Base-by-base conservation (phyloP, 352 stramenopile species). In the Peronospora destructor region DNA sequence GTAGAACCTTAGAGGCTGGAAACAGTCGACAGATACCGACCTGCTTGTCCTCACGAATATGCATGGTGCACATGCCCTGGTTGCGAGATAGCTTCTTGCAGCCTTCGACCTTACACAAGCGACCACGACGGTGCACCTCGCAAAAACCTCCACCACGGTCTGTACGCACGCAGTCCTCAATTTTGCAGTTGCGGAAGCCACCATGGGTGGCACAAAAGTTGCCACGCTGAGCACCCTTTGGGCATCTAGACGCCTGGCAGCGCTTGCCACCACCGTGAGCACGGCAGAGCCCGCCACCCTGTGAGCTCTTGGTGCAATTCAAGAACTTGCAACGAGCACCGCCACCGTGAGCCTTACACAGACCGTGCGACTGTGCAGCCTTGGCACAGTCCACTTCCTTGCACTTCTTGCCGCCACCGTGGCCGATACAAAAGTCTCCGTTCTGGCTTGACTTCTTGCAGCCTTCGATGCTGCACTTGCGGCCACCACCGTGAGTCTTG, bases 71-170 rank as follows among this genome's bases (percentile, higher is more conserved):
- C 71, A 91, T 87, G 48, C 82, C 82, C 56, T 93, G 74, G 66
- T 91, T 93, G 17, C 81, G 81, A 11, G 79, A 85, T 11, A 93
- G 71, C 56, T 93, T 93, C 68, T 93, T 93, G 68, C 82, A 93
- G 29, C 77, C 82, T 33, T 90, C 74, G 35, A 91, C 64, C 59
- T 90, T 91, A 39, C 82, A 93, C 5, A 90, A 71, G 11, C 76
- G 76, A 17, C 78, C 80, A 40, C 79, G 77, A 35, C 82, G 80
- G 64, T 93, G 82, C 34, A 91, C 82, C 53, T 93, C 80, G 46
- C 82, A 93, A 59, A 86, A 93, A 38, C 82, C 82, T 35, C 82
- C 82, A 17, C 82, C 82, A 29, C 82, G 77, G 52, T 93, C 82
- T 16, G 80, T 91, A 48, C 80, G 79, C 11, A 90, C 74, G 41